Evolutionary conservation across 768 basidiomycete genomes (phyloP).

Genomic region (Trametes gibbosa): DNA sequence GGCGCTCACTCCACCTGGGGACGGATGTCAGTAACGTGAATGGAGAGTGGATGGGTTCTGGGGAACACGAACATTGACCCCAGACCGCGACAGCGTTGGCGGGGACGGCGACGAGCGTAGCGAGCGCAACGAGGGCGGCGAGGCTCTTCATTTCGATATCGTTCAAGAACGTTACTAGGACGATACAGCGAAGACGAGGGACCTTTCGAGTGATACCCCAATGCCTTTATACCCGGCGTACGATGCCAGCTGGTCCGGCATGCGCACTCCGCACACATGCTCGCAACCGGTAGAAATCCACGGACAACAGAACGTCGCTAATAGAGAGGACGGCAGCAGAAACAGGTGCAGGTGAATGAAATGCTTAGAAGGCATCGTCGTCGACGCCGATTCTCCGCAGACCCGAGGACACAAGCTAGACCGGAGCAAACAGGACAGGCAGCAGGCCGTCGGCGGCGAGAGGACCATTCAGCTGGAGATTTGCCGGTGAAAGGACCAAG

Average conservation of each 20-base stretch:
- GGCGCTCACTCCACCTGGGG: constrained; percentile 27
- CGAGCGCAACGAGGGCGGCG: constrained; percentile 25
- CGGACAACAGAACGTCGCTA: too few relatives aligned
- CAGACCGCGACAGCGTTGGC: constrained; percentile 33
- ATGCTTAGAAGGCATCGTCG: background rate
- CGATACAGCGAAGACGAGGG: background rate
- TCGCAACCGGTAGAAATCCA: background rate
- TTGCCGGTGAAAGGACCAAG: constrained; percentile 8
- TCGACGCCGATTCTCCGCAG: constrained; percentile 8
- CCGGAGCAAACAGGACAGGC: background rate
- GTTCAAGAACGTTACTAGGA: background rate
- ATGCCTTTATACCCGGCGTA: background rate
- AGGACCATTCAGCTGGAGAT: constrained; percentile 14
- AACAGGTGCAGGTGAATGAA: background rate
- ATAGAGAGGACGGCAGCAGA: too few relatives aligned
- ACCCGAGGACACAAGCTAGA: background rate
- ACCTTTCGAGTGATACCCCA: too few relatives aligned
- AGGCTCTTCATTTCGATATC: constrained; percentile 22
- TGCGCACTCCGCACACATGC: background rate
- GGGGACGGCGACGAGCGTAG: constrained; percentile 16
- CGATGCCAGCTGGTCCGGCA: background rate
- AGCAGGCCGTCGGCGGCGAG: background rate
- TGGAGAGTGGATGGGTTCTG: background rate
- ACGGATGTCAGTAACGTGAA: background rate
- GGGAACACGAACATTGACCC: constrained; percentile 33